Conservation (phyloP, 1,284 basidiomycete species). For the Trichosporon sp. region DNA sequence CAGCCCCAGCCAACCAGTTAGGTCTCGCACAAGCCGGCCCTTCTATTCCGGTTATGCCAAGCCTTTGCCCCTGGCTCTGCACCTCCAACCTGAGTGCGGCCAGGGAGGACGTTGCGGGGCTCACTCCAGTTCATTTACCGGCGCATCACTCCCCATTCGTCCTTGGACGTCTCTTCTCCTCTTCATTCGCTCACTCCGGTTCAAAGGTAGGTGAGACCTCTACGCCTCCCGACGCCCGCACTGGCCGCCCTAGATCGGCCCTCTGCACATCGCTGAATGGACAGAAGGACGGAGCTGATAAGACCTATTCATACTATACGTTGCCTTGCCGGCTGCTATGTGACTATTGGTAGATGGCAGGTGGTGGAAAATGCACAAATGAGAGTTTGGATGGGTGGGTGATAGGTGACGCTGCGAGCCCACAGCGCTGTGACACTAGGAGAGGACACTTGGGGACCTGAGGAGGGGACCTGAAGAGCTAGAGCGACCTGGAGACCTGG, state of each 20-base stretch:
- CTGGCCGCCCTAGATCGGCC: neutral
- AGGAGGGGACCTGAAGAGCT: neutral
- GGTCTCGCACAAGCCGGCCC: too few species aligned
- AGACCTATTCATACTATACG: slow-evolving; percentile 14
- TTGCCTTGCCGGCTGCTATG: neutral
- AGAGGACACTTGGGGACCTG: slow-evolving; percentile 3
- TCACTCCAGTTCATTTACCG: neutral
- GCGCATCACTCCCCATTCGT: neutral
- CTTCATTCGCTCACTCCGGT: neutral
- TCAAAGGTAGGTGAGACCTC: neutral
- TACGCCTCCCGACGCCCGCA: neutral
- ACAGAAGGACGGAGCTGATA: neutral
- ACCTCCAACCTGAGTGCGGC: too few species aligned
- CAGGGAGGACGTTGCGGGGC: neutral
- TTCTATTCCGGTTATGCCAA: too few species aligned
- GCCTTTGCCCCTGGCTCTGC: neutral
- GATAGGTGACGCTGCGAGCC: neutral
- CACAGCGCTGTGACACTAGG: neutral
- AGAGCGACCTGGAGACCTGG: neutral
- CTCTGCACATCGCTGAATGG: neutral
- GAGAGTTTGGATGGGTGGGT: neutral
- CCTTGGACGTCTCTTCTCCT: too few species aligned
- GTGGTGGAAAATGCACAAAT: neutral
- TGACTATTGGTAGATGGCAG: too few species aligned
- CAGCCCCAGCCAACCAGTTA: too few species aligned